Conservation (phyloP, 768 basidiomycete species). For the Steccherinum ochraceum region DNA sequence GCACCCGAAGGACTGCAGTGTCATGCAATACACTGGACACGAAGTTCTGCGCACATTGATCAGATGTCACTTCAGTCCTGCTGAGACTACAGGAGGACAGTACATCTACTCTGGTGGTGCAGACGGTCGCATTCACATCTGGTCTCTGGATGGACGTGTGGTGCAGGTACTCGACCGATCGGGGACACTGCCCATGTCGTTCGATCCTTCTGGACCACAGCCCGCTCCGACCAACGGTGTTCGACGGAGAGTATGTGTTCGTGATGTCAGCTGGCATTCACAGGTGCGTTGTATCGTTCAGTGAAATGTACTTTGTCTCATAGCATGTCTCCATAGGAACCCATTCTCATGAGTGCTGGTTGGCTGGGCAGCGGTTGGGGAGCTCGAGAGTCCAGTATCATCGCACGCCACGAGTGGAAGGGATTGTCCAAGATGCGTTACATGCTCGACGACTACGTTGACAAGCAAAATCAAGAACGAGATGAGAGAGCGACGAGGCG, state of each 20-base stretch:
- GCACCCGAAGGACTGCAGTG: conserved; percentile 87
- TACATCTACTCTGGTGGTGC: conserved; percentile 94
- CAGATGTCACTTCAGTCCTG: conserved; percentile 93
- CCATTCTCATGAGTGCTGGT: conserved; percentile 85
- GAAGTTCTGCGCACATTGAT: conserved; percentile 87
- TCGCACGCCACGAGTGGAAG: conserved; percentile 97
- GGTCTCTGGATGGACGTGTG: conserved; percentile 86
- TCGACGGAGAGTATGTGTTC: conserved; percentile 51
- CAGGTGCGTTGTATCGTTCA: conserved; percentile 52
- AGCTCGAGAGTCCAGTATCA: conserved; percentile 53
- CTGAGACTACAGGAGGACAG: conserved; percentile 83
- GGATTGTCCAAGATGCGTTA: conserved; percentile 70
- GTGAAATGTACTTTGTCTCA: no score
- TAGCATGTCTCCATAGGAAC: conserved; percentile 53
- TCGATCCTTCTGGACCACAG: conserved; percentile 66
- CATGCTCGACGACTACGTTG: conserved; percentile 68
- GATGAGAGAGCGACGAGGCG: conserved; percentile 16
- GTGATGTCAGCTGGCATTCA: conserved; percentile 95
- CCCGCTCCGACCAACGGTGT: conserved; percentile 24
- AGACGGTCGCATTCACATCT: conserved; percentile 86
- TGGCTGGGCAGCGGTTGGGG: conserved; percentile 57
- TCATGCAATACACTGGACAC: conserved; percentile 95
- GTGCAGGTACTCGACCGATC: conserved; percentile 82
- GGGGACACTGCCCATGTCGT: conserved; percentile 60
- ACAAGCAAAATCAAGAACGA: conserved; percentile 39